phyloP scores from a whole-genome alignment of 169 alveolate genomes.

The Plasmodium fragile region DNA sequence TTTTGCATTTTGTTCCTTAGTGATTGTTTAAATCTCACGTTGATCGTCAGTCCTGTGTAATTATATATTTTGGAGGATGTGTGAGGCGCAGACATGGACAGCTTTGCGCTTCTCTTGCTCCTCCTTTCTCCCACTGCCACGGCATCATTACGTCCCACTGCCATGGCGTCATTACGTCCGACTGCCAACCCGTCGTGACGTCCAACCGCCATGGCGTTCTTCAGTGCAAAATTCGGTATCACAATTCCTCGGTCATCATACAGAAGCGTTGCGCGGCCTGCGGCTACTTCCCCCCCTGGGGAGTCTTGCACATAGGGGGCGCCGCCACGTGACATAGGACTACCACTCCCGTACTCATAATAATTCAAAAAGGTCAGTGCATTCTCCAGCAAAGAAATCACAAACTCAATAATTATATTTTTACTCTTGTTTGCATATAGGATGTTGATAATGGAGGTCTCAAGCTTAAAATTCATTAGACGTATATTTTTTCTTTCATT shows the following conservation, averaged over 20 bases:
- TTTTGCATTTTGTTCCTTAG: slow-evolving; percentile 28
- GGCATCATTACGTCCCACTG: neutral
- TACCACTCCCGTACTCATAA: neutral
- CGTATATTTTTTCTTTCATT: slow-evolving; percentile 25
- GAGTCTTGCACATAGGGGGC: neutral
- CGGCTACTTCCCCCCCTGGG: neutral
- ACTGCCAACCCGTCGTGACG: too few species aligned
- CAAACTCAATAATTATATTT: slow-evolving; percentile 17
- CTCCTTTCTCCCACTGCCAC: neutral
- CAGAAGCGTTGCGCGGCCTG: neutral
- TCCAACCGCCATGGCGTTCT: neutral
- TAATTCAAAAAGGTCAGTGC: neutral
- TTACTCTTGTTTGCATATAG: slow-evolving; percentile 42
- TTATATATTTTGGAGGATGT: slow-evolving; percentile 33
- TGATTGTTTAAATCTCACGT: slow-evolving; percentile 48
- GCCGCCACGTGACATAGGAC: neutral
- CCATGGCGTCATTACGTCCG: too few species aligned
- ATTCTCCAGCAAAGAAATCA: neutral
- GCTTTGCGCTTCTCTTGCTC: neutral
- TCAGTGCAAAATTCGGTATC: neutral
- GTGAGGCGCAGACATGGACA: neutral
- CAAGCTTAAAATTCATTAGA: slow-evolving; percentile 28
- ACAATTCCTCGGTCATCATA: neutral
- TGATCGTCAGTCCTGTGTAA: slow-evolving; percentile 42
- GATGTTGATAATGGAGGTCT: slow-evolving; percentile 47